phyloP scores from a whole-genome alignment of 2,329 filamentous ascomycete genomes.

The Fusarium tricinctum region DNA sequence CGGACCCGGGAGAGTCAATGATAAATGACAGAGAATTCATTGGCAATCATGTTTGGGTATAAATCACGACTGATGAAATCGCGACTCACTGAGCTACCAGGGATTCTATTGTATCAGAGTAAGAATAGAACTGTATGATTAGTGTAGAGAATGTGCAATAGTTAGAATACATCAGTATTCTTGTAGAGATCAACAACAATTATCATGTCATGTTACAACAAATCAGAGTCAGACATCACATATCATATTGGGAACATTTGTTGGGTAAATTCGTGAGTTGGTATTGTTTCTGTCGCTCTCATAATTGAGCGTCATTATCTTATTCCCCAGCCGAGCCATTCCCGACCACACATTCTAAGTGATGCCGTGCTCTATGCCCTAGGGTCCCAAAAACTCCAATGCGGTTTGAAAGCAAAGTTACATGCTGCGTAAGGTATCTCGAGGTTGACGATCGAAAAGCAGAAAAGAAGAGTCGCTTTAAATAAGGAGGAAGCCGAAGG shows the following conservation, averaged over 20 bases:
- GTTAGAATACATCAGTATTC: conserved; percentile 2
- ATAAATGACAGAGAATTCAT: neutral
- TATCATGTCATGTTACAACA: neutral
- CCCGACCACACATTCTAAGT: conserved; percentile 20
- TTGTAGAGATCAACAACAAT: too few relatives aligned
- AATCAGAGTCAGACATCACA: neutral
- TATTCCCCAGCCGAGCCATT: conserved; percentile 11
- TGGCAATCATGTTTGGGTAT: neutral
- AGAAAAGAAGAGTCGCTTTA: conserved; percentile 27
- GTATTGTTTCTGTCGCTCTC: conserved; percentile 19
- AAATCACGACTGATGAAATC: neutral
- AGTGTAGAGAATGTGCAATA: conserved; percentile 20
- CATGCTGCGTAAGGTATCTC: conserved; percentile 32
- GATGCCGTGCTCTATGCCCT: conserved; percentile 20
- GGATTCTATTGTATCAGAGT: too few relatives aligned
- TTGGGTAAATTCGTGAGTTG: neutral
- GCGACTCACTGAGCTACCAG: conserved; percentile 11
- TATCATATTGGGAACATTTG: neutral
- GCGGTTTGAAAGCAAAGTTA: conserved; percentile 10
- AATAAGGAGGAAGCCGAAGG: conserved; percentile 44
- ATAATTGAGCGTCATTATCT: conserved; percentile 25
- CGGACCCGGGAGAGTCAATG: neutral
- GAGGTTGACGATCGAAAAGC: neutral
- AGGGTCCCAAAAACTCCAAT: conserved; percentile 33
- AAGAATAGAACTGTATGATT: conserved; percentile 34